Conservation (phyloP, 2,329 filamentous ascomycete genomes). For the Botrytis porri region DNA sequence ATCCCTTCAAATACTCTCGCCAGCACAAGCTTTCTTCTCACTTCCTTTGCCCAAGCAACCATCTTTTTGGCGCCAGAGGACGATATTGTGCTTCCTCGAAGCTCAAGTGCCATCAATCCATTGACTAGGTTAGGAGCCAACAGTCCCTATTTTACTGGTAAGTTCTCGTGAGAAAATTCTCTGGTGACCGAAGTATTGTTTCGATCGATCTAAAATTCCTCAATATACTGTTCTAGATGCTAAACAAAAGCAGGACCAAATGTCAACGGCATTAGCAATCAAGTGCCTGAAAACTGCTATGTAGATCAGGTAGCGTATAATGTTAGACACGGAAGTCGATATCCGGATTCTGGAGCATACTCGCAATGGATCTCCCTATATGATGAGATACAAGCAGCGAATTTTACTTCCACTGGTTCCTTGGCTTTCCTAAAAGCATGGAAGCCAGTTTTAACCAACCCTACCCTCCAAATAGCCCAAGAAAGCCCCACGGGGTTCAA, state of each 20-base stretch:
- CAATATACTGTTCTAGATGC: neutral
- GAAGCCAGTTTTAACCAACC: conserved; percentile 55
- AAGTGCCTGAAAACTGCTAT: conserved; percentile 53
- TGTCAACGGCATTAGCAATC: conserved; percentile 52
- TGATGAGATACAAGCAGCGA: conserved; percentile 50
- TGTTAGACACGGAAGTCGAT: conserved; percentile 60
- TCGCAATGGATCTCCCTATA: conserved; percentile 46
- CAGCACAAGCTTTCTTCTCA: neutral
- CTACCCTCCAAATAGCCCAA: conserved; percentile 55
- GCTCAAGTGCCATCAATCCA: neutral
- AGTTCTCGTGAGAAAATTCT: neutral
- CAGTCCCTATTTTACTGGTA: conserved; percentile 17
- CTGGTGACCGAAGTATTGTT: neutral
- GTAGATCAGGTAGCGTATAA: conserved; percentile 61
- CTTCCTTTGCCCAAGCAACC: neutral
- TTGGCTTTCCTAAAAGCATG: conserved; percentile 58
- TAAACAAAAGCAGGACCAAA: conserved; percentile 37
- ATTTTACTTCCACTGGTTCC: conserved; percentile 51
- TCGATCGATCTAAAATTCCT: neutral
- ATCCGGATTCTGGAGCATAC: conserved; percentile 60
- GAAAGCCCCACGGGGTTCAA: conserved; percentile 61
- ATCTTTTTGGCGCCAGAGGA: neutral
- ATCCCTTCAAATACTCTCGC: neutral
- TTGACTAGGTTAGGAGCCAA: neutral
- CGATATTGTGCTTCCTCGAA: conserved; percentile 8